These are phyloP conservation scores for Penicillium lividum DNA, from an alignment of 495 filamentous ascomycete genomes.

Conservation along the genomic window DNA sequence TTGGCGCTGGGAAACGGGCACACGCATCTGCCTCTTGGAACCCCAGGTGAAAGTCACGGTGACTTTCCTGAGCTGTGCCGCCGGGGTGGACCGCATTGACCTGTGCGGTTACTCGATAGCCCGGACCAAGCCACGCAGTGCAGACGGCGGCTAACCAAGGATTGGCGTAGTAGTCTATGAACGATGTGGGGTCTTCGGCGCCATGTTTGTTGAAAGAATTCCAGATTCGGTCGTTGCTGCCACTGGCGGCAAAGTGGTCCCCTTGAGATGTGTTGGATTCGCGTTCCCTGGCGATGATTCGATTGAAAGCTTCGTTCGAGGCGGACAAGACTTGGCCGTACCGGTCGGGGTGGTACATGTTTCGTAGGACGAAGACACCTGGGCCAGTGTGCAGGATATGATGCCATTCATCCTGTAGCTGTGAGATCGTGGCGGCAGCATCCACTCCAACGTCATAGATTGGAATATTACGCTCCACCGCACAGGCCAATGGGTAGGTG, in stretches of 20 bases:
- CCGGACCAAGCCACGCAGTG: slow-evolving; percentile 53
- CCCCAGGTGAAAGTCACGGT: slow-evolving; percentile 60
- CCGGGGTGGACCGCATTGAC: slow-evolving; percentile 59
- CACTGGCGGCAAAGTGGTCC: slow-evolving; percentile 55
- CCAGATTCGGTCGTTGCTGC: slow-evolving; percentile 57
- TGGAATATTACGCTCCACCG: slow-evolving; percentile 49
- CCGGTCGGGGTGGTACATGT: slow-evolving; percentile 39
- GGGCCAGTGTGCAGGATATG: slow-evolving; percentile 53
- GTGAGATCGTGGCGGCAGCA: slow-evolving; percentile 18
- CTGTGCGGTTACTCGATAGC: slow-evolving; percentile 54
- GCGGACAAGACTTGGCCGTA: slow-evolving; percentile 34
- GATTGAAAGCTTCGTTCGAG: slow-evolving; percentile 43
- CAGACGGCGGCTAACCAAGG: slow-evolving; percentile 49
- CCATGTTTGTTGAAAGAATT: slow-evolving; percentile 60
- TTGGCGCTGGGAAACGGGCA: slow-evolving; percentile 39
- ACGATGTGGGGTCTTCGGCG: slow-evolving; percentile 43
- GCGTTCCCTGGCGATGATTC: slow-evolving; percentile 46
- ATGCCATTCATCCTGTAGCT: slow-evolving; percentile 57
- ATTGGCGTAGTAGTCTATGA: slow-evolving; percentile 55
- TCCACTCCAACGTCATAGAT: slow-evolving; percentile 49
- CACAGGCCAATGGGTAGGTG: slow-evolving; percentile 45
- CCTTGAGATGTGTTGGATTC: slow-evolving; percentile 34
- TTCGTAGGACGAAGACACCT: slow-evolving; percentile 52
- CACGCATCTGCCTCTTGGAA: slow-evolving; percentile 46
- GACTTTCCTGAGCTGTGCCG: slow-evolving; percentile 49